Base-by-base conservation (phyloP, 495 filamentous ascomycete species). In the Xeromyces bisporus region DNA sequence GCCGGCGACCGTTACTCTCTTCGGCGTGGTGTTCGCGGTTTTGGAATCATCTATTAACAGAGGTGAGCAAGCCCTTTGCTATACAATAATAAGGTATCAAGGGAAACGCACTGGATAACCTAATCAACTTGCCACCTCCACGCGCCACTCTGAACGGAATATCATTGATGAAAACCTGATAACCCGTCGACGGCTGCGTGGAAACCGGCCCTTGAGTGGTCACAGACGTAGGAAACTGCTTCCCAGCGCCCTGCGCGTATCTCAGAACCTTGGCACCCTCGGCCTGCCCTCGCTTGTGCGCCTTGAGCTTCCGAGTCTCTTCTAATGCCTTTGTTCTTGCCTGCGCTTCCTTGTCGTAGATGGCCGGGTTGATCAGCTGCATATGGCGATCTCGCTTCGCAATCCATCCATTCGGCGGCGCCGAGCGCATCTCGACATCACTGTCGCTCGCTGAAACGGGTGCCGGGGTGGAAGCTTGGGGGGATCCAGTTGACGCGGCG, bases 61-160 rank as follows among this genome's bases (percentile, higher is more conserved):
- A 29, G 36, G 59, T 74, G 54, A 75, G 67, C 52, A 38, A 42
- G 32, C 40, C 43, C 47, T 37, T 32, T 30, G 23, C n/a, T 33
- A 4, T 11, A 34, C 16, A 13, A 16, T 3, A 29, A 32, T 20
- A 17, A 30, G 14, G 37, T n/a, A n/a, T n/a, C n/a, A 18, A 8
- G 24, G 36, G 8, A 33, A 18, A 36, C 67, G 64, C 59, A 93
- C 86, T 78, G 41, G 70, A 66, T 17, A 78, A 57, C 44, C 76
- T 73, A 38, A 79, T 62, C 21, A 96, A 66, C 53, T 92, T 93
- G 62, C 81, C 87, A 29, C 87, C 87, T 38, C 77, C 75, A 25
- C 77, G 70, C 6, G 67, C 54, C 18, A 96, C 69, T 35, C 61
- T 60, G 51, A 93, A 96, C 10, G 71, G 68, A 26, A 87, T 66